These are phyloP conservation scores for Leccinum aurantiacum DNA, from an alignment of 768 basidiomycete genomes.

Conservation along the genomic window DNA sequence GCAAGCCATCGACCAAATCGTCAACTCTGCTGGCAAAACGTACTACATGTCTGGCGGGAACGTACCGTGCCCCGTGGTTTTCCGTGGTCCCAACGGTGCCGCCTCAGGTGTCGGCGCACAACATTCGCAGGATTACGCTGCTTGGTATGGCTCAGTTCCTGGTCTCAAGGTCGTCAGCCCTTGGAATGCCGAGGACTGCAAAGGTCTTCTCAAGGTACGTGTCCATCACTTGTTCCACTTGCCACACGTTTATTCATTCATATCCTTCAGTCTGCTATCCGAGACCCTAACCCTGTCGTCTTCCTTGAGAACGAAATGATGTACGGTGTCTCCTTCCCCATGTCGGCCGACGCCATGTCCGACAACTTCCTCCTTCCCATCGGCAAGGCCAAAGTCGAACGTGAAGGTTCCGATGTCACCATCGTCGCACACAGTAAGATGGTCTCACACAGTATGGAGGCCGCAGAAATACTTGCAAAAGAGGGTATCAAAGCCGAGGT, in stretches of 20 bases:
- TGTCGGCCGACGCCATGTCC: constrained; percentile 93
- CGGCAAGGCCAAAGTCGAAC: constrained; percentile 96
- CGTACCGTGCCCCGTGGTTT: constrained; percentile 97
- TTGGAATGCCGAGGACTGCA: constrained; percentile 99
- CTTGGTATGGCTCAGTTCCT: constrained; percentile 92
- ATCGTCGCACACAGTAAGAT: constrained; percentile 98
- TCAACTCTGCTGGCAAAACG: constrained; percentile 99
- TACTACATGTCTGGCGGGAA: constrained; percentile 99
- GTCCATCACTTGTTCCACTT: neutral
- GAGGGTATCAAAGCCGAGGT: constrained; percentile 98
- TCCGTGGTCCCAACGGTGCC: constrained; percentile 99
- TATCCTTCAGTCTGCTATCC: constrained; percentile 76
- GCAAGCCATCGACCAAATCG: constrained; percentile 99
- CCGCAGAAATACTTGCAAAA: constrained; percentile 89
- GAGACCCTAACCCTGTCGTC: constrained; percentile 97
- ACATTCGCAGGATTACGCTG: constrained; percentile 96
- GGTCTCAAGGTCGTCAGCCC: constrained; percentile 98
- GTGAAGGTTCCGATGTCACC: constrained; percentile 89
- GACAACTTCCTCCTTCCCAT: constrained; percentile 95
- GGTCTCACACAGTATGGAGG: constrained; percentile 94
- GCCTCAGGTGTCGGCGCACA: constrained; percentile 96
- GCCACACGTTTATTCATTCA: neutral
- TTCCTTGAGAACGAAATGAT: constrained; percentile 99
- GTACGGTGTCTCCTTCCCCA: constrained; percentile 96
- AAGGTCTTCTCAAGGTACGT: constrained; percentile 90